phyloP scores from a whole-genome alignment of 2,329 filamentous ascomycete genomes.

The Annulohypoxylon truncatum region DNA sequence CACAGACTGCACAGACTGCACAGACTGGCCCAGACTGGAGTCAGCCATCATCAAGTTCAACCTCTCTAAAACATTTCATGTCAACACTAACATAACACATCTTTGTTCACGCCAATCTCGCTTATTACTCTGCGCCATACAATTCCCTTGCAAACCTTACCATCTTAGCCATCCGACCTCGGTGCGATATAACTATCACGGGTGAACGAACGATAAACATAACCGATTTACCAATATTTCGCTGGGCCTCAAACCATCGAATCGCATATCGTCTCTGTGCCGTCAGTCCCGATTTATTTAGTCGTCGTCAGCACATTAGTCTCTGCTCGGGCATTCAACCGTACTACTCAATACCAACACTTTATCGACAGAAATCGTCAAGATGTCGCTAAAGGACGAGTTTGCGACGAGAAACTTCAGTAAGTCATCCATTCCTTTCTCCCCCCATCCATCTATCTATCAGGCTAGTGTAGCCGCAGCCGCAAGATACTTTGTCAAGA shows the following conservation, averaged over 20 bases:
- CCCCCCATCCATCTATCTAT: constrained; percentile 3
- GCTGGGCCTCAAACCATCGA: constrained; percentile 3
- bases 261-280: constrained; percentile 24
- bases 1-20: constrained; percentile 16
- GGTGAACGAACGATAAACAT: constrained; percentile 11
- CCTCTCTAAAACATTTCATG: constrained; percentile 35
- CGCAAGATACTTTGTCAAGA: constrained; percentile 25
- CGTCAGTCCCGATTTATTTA: constrained; percentile 24
- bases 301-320: constrained; percentile 34
- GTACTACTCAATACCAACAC: constrained; percentile 17
- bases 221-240: constrained; percentile 6
- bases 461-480: constrained; percentile 12
- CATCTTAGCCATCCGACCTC: constrained; percentile 4
- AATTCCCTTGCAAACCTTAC: neutral
- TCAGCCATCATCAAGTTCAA: constrained; percentile 34
- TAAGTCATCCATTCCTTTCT: constrained; percentile 55
- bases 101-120: constrained; percentile 16
- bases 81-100: constrained; percentile 14
- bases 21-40: constrained; percentile 20
- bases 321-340: constrained; percentile 6
- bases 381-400: constrained; percentile 78
- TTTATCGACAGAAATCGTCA: constrained; percentile 51
- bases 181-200: constrained; percentile 22
- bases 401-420: constrained; percentile 80
- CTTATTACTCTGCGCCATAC: neutral